Evolutionary conservation across 1,284 basidiomycete genomes (phyloP), one percentile per base, ranked within the genome.

Genomic region (Pulveroboletus sp.): DNA sequence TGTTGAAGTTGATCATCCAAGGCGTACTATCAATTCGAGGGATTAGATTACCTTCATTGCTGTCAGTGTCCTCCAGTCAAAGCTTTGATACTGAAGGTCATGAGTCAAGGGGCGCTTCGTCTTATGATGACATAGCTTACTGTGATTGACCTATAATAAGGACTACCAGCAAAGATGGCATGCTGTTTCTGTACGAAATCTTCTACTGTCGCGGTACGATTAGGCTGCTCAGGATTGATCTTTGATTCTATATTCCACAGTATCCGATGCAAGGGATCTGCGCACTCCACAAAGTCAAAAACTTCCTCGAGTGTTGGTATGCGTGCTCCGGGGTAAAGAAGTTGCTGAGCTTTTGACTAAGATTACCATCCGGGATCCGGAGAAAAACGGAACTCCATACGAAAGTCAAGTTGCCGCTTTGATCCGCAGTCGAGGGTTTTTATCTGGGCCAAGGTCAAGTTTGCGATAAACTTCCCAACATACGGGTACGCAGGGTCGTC

Each of bases 181-280:
- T 86, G 76, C 65, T 90, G 88, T 39, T 75, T 78, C 54, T 74
- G 72, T 12, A 90, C 89, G 66, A 92, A 93, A 54, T 85, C 84
- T 24, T 83, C 74, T 2, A 86, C 83, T 12, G 75, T 68, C n/a
- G 75, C 75, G 10, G 91, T 91, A 43, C 76, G 73, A 64, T 85
- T 81, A 12, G 79, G 76, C 55, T 77, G 67, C 31, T 75, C 77
- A 5, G 88, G 75, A 64, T 92, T 79, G 56, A 92, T 81, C 72
- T 92, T 93, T 42, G 86, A 88, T 73, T 92, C 91, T 58, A 93
- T 88, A 68, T 92, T 92, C 81, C 85, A 91, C 31, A 78, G 72
- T 24, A 91, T 78, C 42, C 76, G 70, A 54, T 81, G 81, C 29
- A 77, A 68, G 2, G 82, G 81, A 65, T 89, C 89, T 4, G 82